Base-by-base conservation (phyloP, 2,329 filamentous ascomycete species). In the Neodidymelliopsis sp. region DNA sequence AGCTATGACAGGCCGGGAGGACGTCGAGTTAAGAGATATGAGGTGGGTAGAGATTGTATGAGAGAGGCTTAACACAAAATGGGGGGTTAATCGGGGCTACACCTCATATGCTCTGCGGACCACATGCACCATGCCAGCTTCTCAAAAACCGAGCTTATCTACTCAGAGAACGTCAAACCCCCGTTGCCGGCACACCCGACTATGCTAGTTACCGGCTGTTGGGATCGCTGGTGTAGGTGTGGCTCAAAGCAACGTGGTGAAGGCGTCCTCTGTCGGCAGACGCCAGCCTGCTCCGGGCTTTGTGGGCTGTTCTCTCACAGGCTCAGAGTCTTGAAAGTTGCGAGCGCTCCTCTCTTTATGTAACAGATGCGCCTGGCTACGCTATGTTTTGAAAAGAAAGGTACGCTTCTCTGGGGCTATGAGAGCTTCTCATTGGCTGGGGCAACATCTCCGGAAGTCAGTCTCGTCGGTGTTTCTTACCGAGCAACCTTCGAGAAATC, bases 371-470 rank as follows among this genome's bases (percentile, higher is more conserved):
- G 16, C 29, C 34, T 19, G 25, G 24, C 11, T 25, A 41, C 18
- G 16, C 29, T 27, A 42, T n/a, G n/a, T n/a, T n/a, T n/a, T n/a
- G n/a, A n/a, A n/a, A n/a, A n/a, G n/a, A 11, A 22, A 41, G 24
- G 23, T 20, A 37, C 36, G 48, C 38, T 25, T 23, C 15, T 29
- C 29, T 25, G 13, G 35, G 18, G 27, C 25, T 19, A 20, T 6
- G 28, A 34, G 13, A 33, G 25, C 36, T 15, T 52, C 30, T 20
- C 23, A 54, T 54, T 54, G 51, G 51, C 38, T 50, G 29, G 51
- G 51, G n/a, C 12, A 47, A 43, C 23, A 16, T 29, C 36, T 40
- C 51, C 51, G 51, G 28, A 36, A 25, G 34, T 28, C 31, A 40
- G 23, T 33, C 33, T 28, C 9, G 34, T 50, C 51, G 51, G 51